Conservation (phyloP, 2,329 filamentous ascomycete genomes). For the Cercospora citrullina region DNA sequence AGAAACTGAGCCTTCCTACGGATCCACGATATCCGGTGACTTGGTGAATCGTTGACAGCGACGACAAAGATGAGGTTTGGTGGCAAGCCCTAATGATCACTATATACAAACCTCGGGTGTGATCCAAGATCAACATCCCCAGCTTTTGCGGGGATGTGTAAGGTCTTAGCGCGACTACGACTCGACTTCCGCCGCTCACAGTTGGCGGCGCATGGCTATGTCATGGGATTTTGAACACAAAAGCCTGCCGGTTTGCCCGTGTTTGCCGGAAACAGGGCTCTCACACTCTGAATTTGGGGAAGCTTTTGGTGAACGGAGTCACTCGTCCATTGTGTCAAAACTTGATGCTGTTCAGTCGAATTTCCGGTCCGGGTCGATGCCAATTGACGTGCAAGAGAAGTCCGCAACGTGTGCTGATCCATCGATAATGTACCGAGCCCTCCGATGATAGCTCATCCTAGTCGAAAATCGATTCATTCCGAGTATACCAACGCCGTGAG, state of each 20-base stretch:
- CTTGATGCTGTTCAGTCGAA: neutral
- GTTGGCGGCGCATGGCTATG: neutral
- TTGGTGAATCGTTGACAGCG: neutral
- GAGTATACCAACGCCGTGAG: neutral
- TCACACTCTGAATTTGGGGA: neutral
- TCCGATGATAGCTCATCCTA: neutral
- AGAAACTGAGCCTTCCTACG: neutral
- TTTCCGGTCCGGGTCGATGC: neutral
- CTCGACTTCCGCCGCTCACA: neutral
- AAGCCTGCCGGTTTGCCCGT: slow-evolving; percentile 2
- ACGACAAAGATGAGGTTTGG: neutral
- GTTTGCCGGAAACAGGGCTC: neutral
- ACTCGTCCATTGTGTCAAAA: neutral
- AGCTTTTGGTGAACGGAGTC: neutral
- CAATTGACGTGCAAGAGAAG: neutral
- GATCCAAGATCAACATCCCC: neutral
- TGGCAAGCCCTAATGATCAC: neutral
- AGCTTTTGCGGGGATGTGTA: neutral
- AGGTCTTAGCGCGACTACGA: neutral
- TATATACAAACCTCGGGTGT: neutral
- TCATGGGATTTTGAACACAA: neutral
- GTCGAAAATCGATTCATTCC: neutral
- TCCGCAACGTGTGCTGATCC: neutral
- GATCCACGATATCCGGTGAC: neutral
- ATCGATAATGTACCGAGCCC: neutral